Base-by-base conservation (phyloP, 2,329 filamentous ascomycete species). In the Spiromastix sp. region DNA sequence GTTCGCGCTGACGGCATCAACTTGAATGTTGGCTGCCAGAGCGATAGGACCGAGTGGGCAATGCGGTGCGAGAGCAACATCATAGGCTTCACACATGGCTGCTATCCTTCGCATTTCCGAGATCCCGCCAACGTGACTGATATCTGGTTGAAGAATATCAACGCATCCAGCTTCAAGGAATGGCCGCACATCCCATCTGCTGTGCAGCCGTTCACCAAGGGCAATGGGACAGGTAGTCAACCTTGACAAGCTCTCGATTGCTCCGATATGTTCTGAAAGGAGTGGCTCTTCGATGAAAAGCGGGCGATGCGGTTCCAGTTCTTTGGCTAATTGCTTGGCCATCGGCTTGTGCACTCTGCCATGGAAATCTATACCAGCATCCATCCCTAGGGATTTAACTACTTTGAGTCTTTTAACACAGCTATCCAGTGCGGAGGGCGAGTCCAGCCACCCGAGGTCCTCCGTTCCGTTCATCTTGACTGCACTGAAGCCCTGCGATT, bases 391-490 rank as follows among this genome's bases (percentile, higher is more conserved):
- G 0, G 68, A 66, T 51, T 81, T 84, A 7, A 87, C 81, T 0
- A 71, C 65, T 45, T 78, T 76, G 9, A 87, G 62, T 2, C 82
- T 68, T 39, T 81, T 72, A 2, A 85, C 74, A 29, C 72, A 76
- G 4, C 69, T 63, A 29, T 80, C 68, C 0, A 87, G 65, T 0
- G 67, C 67, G 0, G 68, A 63, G 0, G 82, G 82, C 1, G 79
- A 80, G 55, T 87, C 83, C 0, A 87, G 70, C 81, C 81, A 86
- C 44, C 74, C 77, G 1, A 85, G 57, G 42, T 85, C 81, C 49
- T 81, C 79, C 0, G 81, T 86, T 4, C 71, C 82, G 51, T 86
- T 85, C 81, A 87, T 86, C 52, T 86, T 86, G 36, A 85, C 43
- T 22, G 51, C 54, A 39, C 55, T 56, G 41, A 62, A 53, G 1